These are phyloP conservation scores for Hypomontagnella monticulosa DNA, from an alignment of 495 filamentous ascomycete genomes.

Conservation along the genomic window DNA sequence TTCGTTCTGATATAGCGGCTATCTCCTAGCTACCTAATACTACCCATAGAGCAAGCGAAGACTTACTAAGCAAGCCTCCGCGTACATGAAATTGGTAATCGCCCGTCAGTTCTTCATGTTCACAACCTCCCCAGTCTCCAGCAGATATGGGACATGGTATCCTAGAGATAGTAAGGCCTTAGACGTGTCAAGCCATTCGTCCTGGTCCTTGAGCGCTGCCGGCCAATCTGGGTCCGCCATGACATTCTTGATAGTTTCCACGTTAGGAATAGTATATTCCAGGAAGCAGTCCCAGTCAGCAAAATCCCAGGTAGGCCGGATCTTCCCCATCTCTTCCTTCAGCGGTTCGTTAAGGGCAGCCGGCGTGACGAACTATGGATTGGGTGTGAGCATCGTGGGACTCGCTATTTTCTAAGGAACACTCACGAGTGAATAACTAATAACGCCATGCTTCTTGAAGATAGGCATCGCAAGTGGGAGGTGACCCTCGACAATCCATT, in stretches of 20 bases:
- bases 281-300: slow-evolving; percentile 50
- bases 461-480: slow-evolving; percentile 46
- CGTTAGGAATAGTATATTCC: slow-evolving; percentile 40
- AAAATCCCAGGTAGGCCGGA: slow-evolving; percentile 41
- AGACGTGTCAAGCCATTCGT: slow-evolving; percentile 43
- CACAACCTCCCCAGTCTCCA: slow-evolving; percentile 30
- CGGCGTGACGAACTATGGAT: slow-evolving; percentile 45
- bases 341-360: slow-evolving; percentile 38
- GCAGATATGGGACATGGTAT: slow-evolving; percentile 37
- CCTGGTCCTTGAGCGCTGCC: slow-evolving; percentile 39
- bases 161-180: slow-evolving; percentile 44
- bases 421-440: slow-evolving; percentile 42
- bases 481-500: slow-evolving; percentile 48
- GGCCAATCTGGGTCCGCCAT: slow-evolving; percentile 45
- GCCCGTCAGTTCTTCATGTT: slow-evolving; percentile 20
- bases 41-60: too few species aligned
- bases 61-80: too few species aligned
- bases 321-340: slow-evolving; percentile 30
- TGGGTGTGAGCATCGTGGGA: not conserved
- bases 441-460: slow-evolving; percentile 45
- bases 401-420: not conserved
- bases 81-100: too few species aligned
- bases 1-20: too few species aligned
- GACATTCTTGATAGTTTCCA: slow-evolving; percentile 36
- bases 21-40: too few species aligned